These are phyloP conservation scores for Boletus patriciae DNA, from an alignment of 768 basidiomycete genomes.

Conservation along the genomic window DNA sequence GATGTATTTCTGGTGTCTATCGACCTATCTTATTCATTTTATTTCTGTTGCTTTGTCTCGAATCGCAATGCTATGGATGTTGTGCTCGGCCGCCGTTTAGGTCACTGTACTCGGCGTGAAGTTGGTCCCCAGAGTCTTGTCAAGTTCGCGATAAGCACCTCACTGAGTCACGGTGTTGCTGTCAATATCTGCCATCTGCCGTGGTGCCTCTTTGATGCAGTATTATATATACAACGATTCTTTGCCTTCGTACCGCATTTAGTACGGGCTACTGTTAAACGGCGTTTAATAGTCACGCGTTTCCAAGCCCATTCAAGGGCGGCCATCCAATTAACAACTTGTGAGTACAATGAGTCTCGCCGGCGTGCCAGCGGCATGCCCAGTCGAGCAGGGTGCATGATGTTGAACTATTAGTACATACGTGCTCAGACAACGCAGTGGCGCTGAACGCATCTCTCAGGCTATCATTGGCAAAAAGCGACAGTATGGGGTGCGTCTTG, in stretches of 20 bases:
- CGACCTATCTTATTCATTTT: constrained; percentile 34
- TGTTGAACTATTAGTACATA: too few relatives aligned
- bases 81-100: constrained; percentile 13
- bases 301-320: too few relatives aligned
- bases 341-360: constrained; percentile 2
- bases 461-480: background rate
- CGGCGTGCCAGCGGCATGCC: background rate
- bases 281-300: background rate
- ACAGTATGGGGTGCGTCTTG: background rate
- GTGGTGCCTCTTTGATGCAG: background rate
- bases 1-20: constrained; percentile 30
- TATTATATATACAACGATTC: background rate
- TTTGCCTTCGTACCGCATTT: background rate
- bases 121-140: background rate
- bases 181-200: background rate
- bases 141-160: background rate
- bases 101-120: background rate
- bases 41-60: constrained; percentile 32
- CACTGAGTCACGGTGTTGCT: background rate
- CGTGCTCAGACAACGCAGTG: too few relatives aligned
- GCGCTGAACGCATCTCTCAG: background rate
- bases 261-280: background rate
- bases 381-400: background rate
- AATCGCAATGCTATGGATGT: constrained; percentile 31
- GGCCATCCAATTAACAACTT: background rate